Percentiles rank a stretch among this genome's conserved stretches.
These are phyloP conservation scores for Chenopodium quinoa DNA, from an alignment of 148 eudicot species.

Conservation along the genomic window DNA sequence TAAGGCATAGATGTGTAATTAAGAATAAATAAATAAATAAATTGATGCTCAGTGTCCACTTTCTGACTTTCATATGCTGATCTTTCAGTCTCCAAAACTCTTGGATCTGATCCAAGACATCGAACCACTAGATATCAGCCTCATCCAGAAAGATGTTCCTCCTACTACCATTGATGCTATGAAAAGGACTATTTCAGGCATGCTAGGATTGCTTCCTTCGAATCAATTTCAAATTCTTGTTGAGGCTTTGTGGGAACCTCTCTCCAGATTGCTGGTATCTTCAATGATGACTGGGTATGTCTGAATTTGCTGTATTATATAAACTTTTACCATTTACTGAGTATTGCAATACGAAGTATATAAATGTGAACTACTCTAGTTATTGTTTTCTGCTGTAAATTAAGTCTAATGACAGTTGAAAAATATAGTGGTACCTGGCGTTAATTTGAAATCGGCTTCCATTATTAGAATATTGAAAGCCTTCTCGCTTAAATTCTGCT, in stretches of 20 bases:
- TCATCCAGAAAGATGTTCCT: conserved; percentile 93
- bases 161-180: conserved; percentile 87
- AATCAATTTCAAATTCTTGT: conserved; percentile 81
- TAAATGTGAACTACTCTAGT: not conserved
- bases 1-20: not conserved
- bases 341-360: not conserved
- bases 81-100: conserved; percentile 68
- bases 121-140: conserved; percentile 91
- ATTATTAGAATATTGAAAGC: not conserved
- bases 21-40: not conserved
- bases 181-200: conserved; percentile 96
- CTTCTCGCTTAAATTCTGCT: not conserved
- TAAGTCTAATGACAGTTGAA: conserved; percentile 1
- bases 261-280: conserved; percentile 79
- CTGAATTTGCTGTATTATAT: not conserved
- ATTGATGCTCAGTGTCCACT: conserved; percentile 8
- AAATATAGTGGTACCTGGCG: not conserved
- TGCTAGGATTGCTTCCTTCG: conserved; percentile 96
- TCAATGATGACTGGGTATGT: conserved; percentile 96
- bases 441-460: not conserved
- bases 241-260: conserved; percentile 94
- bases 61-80: conserved; percentile 8
- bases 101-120: conserved; percentile 80
- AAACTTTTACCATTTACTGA: not conserved
- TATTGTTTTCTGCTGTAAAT: not conserved